Conservation (phyloP, 164 flowering plant species). For the Kalanchoe fedtschenkoi region DNA sequence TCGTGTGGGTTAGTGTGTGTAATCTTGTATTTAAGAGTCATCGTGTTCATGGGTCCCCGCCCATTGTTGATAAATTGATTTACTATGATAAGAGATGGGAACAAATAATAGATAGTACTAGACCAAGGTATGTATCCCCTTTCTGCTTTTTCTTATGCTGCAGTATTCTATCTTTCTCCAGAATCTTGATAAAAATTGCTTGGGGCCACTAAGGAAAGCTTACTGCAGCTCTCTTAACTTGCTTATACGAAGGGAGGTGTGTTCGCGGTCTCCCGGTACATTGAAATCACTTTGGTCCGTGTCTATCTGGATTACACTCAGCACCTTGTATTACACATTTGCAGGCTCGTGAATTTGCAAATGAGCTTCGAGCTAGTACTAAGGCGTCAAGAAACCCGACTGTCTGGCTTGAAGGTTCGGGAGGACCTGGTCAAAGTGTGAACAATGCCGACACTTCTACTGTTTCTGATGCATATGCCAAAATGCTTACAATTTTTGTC, state of each 20-base stretch:
- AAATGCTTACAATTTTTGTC: constrained; percentile 90
- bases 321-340: constrained; percentile 14
- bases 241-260: constrained; percentile 95
- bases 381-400: constrained; percentile 86
- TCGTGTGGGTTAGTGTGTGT: not conserved
- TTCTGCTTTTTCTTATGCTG: not conserved
- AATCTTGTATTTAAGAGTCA: not conserved
- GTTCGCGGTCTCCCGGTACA: constrained; percentile 8
- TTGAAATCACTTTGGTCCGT: not conserved
- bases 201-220: constrained; percentile 92
- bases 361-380: constrained; percentile 96
- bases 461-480: constrained; percentile 91
- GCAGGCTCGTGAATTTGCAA: constrained; percentile 98
- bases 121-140: too few species aligned
- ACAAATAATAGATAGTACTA: too few species aligned
- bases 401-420: constrained; percentile 88
- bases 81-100: not conserved
- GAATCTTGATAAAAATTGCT: constrained; percentile 88
- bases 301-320: not conserved
- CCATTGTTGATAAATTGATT: not conserved
- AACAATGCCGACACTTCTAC: constrained; percentile 74
- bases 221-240: constrained; percentile 91
- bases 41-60: not conserved
- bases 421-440: constrained; percentile 51
- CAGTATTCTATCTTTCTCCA: constrained; percentile 18